Conservation (phyloP, 768 basidiomycete species). For the Dentipellis sp. region DNA sequence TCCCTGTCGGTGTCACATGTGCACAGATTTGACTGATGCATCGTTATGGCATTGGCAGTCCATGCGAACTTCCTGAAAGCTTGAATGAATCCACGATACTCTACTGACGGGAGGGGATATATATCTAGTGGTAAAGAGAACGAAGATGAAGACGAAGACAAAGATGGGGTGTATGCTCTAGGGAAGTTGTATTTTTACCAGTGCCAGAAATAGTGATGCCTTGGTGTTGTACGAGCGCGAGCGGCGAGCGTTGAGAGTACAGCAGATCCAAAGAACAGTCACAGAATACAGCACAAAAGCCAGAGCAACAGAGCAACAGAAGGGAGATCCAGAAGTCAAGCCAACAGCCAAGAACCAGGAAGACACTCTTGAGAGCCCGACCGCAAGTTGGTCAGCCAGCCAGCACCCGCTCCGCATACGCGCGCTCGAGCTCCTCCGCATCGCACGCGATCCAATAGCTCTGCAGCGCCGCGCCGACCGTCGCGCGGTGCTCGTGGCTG, state of each 20-base stretch:
- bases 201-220: too few relatives aligned
- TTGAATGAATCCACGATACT: conserved; percentile 21
- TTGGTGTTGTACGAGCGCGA: too few relatives aligned
- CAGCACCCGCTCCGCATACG: conserved; percentile 49
- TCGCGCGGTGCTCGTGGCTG: conserved; percentile 49
- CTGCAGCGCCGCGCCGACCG: conserved; percentile 49
- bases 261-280: neutral
- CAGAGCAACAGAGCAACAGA: neutral
- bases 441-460: conserved; percentile 64
- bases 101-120: neutral
- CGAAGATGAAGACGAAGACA: neutral
- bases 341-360: neutral
- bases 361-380: neutral
- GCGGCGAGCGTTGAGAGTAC: neutral
- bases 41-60: too few relatives aligned
- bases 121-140: neutral
- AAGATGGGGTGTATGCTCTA: too few relatives aligned
- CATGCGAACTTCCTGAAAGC: conserved; percentile 86
- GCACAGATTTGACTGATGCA: too few relatives aligned
- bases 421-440: conserved; percentile 45
- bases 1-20: too few relatives aligned
- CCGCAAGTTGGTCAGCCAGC: conserved; percentile 1
- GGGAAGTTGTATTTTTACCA: too few relatives aligned
- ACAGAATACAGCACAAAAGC: neutral
- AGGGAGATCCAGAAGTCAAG: neutral